These are phyloP conservation scores for Stagonosporopsis chrysanthemi DNA, from an alignment of 2,329 filamentous ascomycete species.

Conservation along the genomic window DNA sequence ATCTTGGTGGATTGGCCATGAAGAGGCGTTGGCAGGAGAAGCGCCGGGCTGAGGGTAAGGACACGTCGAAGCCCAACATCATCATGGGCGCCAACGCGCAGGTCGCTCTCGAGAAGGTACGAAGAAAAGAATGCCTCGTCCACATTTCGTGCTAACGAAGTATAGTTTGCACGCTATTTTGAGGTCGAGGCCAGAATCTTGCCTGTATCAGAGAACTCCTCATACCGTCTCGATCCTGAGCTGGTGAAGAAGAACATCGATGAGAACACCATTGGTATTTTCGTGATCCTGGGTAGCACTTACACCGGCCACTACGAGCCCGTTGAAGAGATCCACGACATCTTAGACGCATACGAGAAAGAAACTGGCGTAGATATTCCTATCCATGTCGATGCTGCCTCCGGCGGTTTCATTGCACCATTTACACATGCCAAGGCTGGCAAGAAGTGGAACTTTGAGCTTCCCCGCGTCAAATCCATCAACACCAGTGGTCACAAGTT, in stretches of 20 bases:
- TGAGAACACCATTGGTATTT: slow-evolving; percentile 80
- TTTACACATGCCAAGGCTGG: slow-evolving; percentile 65
- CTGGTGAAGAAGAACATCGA: slow-evolving; percentile 72
- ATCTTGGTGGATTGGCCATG: slow-evolving; percentile 75
- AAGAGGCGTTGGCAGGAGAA: slow-evolving; percentile 72
- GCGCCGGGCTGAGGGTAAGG: slow-evolving; percentile 66
- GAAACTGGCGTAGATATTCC: slow-evolving; percentile 70
- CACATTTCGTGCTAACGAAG: background rate
- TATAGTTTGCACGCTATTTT: slow-evolving; percentile 71
- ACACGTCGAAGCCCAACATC: slow-evolving; percentile 71
- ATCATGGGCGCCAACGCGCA: slow-evolving; percentile 78
- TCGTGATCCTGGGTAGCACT: slow-evolving; percentile 74
- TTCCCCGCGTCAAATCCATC: slow-evolving; percentile 70
- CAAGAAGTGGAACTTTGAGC: slow-evolving; percentile 68
- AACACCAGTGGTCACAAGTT: slow-evolving; percentile 71
- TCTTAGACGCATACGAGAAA: slow-evolving; percentile 69
- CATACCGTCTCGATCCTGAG: slow-evolving; percentile 68
- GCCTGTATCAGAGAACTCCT: slow-evolving; percentile 67
- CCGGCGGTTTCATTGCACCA: slow-evolving; percentile 68
- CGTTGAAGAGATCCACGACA: slow-evolving; percentile 70
- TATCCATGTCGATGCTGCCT: slow-evolving; percentile 70
- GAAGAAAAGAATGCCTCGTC: background rate
- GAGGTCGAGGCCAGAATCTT: slow-evolving; percentile 73
- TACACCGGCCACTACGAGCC: slow-evolving; percentile 79
- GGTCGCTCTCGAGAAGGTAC: slow-evolving; percentile 71